A percentile compares a stretch with the other conserved stretches of the same genome.
Evolutionary conservation across 2,329 filamentous ascomycete species (phyloP).

Genomic region (Madurella mycetomatis): DNA sequence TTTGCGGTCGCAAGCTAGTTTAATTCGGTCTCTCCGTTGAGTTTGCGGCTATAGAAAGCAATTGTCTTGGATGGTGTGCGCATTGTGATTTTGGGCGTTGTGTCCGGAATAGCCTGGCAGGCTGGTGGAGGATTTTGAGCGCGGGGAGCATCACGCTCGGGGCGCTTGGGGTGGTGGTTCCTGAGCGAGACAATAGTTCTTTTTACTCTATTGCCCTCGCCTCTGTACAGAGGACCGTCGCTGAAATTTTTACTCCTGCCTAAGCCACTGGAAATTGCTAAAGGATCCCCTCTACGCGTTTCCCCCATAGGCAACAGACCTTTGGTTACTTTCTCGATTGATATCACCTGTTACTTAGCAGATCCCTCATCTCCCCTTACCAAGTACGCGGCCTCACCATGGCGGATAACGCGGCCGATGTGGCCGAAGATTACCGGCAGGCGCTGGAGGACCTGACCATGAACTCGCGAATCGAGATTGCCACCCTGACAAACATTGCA

Average conservation of each 20-base stretch:
- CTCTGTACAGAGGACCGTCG: slow-evolving; percentile 12
- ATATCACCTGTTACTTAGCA: background rate
- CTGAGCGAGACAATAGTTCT: slow-evolving; percentile 16
- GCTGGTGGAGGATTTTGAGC: slow-evolving; percentile 8
- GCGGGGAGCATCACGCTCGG: background rate
- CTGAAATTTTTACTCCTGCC: slow-evolving; percentile 5
- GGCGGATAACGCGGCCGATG: slow-evolving; percentile 64
- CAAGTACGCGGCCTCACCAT: slow-evolving; percentile 36
- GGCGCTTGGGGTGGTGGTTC: slow-evolving; percentile 4
- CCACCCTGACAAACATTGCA: slow-evolving; percentile 94
- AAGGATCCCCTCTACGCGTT: slow-evolving; percentile 1
- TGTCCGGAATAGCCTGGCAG: slow-evolving; percentile 6
- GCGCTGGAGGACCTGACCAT: slow-evolving; percentile 86
- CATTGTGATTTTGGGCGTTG: slow-evolving; percentile 9
- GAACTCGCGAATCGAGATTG: slow-evolving; percentile 93
- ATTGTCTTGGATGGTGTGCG: slow-evolving; percentile 14
- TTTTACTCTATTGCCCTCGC: slow-evolving; percentile 16
- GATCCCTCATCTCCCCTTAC: background rate
- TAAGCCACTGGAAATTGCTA: slow-evolving; percentile 9
- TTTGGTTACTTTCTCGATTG: slow-evolving; percentile 2
- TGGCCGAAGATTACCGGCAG: slow-evolving; percentile 91
- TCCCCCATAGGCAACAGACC: slow-evolving; percentile 1
- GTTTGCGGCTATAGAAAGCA: slow-evolving; percentile 1
- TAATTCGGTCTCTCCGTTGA: background rate
- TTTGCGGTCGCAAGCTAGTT: background rate